Evolutionary conservation across 495 filamentous ascomycete species (phyloP).

Genomic region (Bathelium albidoporum): DNA sequence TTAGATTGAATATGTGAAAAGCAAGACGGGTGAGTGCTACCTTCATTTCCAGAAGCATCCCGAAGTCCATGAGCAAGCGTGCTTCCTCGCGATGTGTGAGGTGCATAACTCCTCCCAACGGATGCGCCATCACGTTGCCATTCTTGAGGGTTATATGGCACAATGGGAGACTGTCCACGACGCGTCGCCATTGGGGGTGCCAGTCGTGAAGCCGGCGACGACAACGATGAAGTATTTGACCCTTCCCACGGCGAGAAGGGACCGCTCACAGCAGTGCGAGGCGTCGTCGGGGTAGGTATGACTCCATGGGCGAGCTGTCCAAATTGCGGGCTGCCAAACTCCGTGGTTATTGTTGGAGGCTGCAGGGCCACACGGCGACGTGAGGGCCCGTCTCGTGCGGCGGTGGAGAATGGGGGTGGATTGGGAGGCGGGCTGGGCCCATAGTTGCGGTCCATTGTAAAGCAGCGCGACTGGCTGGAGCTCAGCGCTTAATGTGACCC

Average conservation of each 20-base stretch:
- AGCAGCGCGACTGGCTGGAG: slow-evolving; percentile 6
- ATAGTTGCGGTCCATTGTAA: slow-evolving; percentile 14
- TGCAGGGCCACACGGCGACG: slow-evolving; percentile 23
- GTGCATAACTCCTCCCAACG: slow-evolving; percentile 21
- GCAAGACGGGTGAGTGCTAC: slow-evolving; percentile 18
- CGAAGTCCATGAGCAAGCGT: slow-evolving; percentile 8
- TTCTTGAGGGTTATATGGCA: slow-evolving; percentile 33
- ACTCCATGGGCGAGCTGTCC: slow-evolving; percentile 8
- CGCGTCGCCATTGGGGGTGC: slow-evolving; percentile 12
- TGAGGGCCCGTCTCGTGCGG: neutral
- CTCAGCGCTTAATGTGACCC: slow-evolving; percentile 23
- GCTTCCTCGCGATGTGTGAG: slow-evolving; percentile 16
- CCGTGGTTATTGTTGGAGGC: slow-evolving; percentile 25
- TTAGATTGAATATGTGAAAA: neutral
- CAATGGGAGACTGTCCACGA: slow-evolving; percentile 9
- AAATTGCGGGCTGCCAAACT: slow-evolving; percentile 18
- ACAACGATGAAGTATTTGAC: slow-evolving; percentile 16
- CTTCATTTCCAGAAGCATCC: slow-evolving; percentile 32
- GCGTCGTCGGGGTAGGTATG: slow-evolving; percentile 19
- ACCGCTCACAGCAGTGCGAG: slow-evolving; percentile 20
- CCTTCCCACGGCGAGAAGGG: slow-evolving; percentile 25
- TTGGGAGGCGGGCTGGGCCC: neutral
- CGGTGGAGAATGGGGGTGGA: slow-evolving; percentile 14
- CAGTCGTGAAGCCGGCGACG: slow-evolving; percentile 21
- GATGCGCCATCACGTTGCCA: slow-evolving; percentile 27